These are phyloP conservation scores for Plasmodium blacklocki DNA, from an alignment of 169 alveolate species.

Conservation along the genomic window DNA sequence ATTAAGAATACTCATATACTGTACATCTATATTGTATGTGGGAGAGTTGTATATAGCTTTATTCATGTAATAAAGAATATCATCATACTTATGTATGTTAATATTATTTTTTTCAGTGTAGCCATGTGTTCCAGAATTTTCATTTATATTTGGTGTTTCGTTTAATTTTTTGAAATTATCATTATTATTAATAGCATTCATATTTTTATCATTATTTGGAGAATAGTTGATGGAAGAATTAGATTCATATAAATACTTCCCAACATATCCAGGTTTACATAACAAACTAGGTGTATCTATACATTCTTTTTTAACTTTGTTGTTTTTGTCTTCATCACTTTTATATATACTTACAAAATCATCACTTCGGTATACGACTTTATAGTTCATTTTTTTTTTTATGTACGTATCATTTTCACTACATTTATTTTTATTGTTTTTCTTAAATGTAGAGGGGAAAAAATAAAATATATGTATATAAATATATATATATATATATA, in stretches of 20 bases:
- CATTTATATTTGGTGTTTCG: background rate
- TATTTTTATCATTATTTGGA: background rate
- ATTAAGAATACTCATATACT: slow-evolving; percentile 26
- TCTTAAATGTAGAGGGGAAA: background rate
- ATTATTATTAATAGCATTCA: background rate
- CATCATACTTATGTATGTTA: slow-evolving; percentile 11
- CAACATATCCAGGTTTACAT: slow-evolving; percentile 71
- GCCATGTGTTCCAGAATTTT: background rate
- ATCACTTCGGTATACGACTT: slow-evolving; percentile 36
- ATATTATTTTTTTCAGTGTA: background rate
- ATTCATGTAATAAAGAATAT: slow-evolving; percentile 17
- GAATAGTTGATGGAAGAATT: slow-evolving; percentile 20
- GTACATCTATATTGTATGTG: slow-evolving; percentile 58
- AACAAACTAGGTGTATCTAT: slow-evolving; percentile 45
- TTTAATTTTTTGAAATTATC: background rate
- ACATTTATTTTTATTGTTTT: slow-evolving; percentile 17
- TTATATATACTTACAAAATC: slow-evolving; percentile 43
- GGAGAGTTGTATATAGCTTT: slow-evolving; percentile 49
- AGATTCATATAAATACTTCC: slow-evolving; percentile 37
- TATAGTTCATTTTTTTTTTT: slow-evolving; percentile 27
- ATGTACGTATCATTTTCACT: slow-evolving; percentile 24
- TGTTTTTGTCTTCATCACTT: slow-evolving; percentile 2
- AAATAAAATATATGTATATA: background rate
- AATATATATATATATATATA: background rate
- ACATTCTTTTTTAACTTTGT: background rate